Evolutionary conservation across 2,329 filamentous ascomycete species (phyloP), one percentile per base, ranked within the genome.

Genomic region (Pyricularia pennisetigena): DNA sequence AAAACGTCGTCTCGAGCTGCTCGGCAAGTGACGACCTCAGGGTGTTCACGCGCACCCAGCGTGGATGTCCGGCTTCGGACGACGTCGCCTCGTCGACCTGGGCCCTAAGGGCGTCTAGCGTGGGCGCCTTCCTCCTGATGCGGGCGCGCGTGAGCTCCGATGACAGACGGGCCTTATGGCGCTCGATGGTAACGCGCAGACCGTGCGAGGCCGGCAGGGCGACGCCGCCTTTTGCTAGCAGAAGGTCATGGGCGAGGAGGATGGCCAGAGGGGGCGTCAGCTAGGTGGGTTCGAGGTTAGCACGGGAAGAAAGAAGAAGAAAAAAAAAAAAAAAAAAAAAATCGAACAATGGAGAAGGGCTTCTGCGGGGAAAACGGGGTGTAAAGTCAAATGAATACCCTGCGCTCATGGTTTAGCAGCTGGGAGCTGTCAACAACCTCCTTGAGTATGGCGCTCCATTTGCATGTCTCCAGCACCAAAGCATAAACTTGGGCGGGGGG

Each of bases 31-130:
- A 89, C 12, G 88, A 89, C 72, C 88, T 89, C 14, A 97, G 79
- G 0, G 89, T 88, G 75, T 98, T 99, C 70, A 98, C 83, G 1
- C 95, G 88, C 59, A 97, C 87, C 95, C 95, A 99, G 68, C 95
- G 88, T n/a, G 93, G 94, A 75, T 94, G 91, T 12, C 30, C 66
- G 59, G 80, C 79, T 0, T 76, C 76, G 1, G 76, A 73, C 41
- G 84, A 79, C 70, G 85, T 80, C 29, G 83, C 80, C 35, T 80
- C 76, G 69, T 87, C 83, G 67, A 93, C 79, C 69, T 86, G 81
- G 29, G 82, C 81, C 62, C 84, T 85, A 68, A 97, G 82, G 0
- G 85, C 85, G 3, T 91, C 88, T 0, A 96, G 71, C 0, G 91
- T 88, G 0, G 88, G 80, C 67, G 89, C 88, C 59, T 89, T 90